A percentile compares a stretch with the other conserved stretches of the same genome.
phyloP scores from a whole-genome alignment of 257 asterid genomes.

The Solanum stenotomum region DNA sequence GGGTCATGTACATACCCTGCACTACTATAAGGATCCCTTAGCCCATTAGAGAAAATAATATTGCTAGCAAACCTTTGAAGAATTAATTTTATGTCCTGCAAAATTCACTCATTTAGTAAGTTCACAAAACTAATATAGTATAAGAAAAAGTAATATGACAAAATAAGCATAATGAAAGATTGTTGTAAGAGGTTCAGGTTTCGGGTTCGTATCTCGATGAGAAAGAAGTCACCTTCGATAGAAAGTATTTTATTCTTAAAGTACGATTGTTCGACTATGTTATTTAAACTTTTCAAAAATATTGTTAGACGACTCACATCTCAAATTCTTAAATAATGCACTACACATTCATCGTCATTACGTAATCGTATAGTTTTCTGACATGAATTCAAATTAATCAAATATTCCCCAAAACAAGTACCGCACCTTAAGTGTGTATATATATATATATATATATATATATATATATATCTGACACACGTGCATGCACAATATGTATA shows the following conservation, averaged over 20 bases:
- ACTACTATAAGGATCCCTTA: constrained; percentile 36
- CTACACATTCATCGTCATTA: not conserved
- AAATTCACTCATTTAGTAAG: not conserved
- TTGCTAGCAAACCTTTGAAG: constrained; percentile 30
- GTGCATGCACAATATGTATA: not conserved
- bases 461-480: too few species aligned
- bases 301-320: accelerated
- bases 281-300: not conserved
- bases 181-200: not conserved
- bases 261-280: accelerated
- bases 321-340: not conserved
- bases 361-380: not conserved
- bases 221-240: not conserved
- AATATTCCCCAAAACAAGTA: not conserved
- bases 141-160: not conserved
- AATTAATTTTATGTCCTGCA: constrained; percentile 37
- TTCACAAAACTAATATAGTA: not conserved
- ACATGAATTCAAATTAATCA: not conserved
- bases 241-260: not conserved
- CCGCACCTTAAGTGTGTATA: not conserved
- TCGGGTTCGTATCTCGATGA: accelerated
- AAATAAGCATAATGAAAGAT: not conserved
- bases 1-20: constrained; percentile 23
- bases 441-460: too few species aligned
- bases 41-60: constrained; percentile 43